Conservation (phyloP, 1,284 basidiomycete species). For the Malassezia caprae region DNA sequence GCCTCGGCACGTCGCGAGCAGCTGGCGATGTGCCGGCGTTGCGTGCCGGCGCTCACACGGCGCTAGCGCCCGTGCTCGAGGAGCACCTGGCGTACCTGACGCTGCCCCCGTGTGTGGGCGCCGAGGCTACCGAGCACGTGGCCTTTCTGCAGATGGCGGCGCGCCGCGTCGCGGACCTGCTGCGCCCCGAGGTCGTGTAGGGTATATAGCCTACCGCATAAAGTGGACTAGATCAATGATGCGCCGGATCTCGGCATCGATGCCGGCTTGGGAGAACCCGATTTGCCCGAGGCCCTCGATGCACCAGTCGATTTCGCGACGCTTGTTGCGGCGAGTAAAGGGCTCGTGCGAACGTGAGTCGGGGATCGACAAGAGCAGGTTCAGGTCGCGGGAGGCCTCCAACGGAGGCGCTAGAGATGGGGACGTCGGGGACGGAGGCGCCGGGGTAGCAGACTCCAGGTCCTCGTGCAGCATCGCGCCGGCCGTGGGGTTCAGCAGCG, state of each 20-base stretch:
- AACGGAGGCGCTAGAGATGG: neutral
- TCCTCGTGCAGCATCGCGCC: neutral
- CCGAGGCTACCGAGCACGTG: slow-evolving; percentile 24
- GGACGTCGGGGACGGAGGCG: neutral
- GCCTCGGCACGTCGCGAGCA: neutral
- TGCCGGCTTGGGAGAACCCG: slow-evolving; percentile 36
- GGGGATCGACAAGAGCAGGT: slow-evolving; percentile 1
- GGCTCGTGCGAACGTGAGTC: slow-evolving; percentile 19
- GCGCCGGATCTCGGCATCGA: slow-evolving; percentile 33
- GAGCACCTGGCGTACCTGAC: slow-evolving; percentile 26
- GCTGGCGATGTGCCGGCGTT: neutral
- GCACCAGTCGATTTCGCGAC: slow-evolving; percentile 29
- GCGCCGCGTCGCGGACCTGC: slow-evolving; percentile 22
- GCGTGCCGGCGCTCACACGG: slow-evolving; percentile 4
- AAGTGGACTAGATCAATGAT: slow-evolving; percentile 28
- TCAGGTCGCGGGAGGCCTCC: neutral
- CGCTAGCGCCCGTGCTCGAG: slow-evolving; percentile 28
- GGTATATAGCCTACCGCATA: neutral
- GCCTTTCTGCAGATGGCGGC: slow-evolving; percentile 37
- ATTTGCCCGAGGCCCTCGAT: slow-evolving; percentile 37
- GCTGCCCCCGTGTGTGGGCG: slow-evolving; percentile 17
- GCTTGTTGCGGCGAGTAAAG: slow-evolving; percentile 32
- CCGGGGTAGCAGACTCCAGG: neutral
- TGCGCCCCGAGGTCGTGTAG: slow-evolving; percentile 2
- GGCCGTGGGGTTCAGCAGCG: slow-evolving; percentile 5